Base-by-base conservation (phyloP, 73 alveolate genomes). In the Blepharisma stoltei region DNA sequence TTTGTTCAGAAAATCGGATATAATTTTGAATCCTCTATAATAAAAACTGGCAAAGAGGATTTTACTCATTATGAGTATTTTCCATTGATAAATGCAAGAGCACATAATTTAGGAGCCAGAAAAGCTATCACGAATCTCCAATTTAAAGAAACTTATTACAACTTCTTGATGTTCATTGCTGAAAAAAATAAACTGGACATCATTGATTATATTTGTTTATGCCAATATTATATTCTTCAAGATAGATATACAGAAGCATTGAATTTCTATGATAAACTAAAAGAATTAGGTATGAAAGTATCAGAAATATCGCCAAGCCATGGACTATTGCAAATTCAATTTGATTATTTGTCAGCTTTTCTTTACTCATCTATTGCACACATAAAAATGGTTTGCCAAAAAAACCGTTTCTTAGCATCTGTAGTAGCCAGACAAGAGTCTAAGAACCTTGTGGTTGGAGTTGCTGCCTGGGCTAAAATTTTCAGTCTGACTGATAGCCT, bases 11-110 rank as follows among this genome's bases (percentile, higher is more conserved):
- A 76, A 66, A 71, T 44, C 11, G 85, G 81, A n/a, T 38, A 53
- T 7, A 25, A 38, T 23, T 71, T 60, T 23, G 54, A 78, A n/a
- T 90, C 87, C 46, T 18, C 52, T 18, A 37, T 83, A 6, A 18
- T 75, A 6, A 44, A 55, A 7, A 52, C 54, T 21, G 67, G 54
- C 46, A 70, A 46, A 47, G 77, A 27, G 6, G 87, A 86, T 48
- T 49, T 69, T 53, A 80, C 86, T 67, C 87, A 88, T 77, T 78
- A 86, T 47, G 99, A 95, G 55, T 95, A 92, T 80, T 80, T 55
- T 87, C 99, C 99, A 11, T 71, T 95, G 76, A 80, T 92, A 11
- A 95, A 94, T 55, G 89, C 96, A 27, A 85, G 99, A 89, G 98
- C 87, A 38, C 97, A 93, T 77, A 89, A 86, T 55, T 87, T 92